These are phyloP conservation scores for Phaeosphaeriaceae sp. DNA, from an alignment of 2,329 filamentous ascomycete genomes.

Conservation along the genomic window DNA sequence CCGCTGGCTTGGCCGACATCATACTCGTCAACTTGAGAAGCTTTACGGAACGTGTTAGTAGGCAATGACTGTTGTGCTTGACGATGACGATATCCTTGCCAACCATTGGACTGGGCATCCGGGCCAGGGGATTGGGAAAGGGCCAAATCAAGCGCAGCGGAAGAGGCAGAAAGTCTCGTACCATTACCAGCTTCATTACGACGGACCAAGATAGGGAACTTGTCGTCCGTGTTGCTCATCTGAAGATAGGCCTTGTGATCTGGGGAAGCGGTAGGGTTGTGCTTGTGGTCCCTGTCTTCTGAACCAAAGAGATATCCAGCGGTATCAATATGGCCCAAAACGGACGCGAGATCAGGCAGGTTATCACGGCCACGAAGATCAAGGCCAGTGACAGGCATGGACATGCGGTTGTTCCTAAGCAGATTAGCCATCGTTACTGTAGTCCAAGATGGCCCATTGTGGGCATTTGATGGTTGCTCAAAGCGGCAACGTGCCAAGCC, in stretches of 20 bases:
- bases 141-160: slow-evolving; percentile 80
- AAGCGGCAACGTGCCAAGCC: background rate
- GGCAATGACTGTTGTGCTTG: slow-evolving; percentile 66
- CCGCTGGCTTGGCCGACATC: slow-evolving; percentile 45
- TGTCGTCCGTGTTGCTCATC: slow-evolving; percentile 77
- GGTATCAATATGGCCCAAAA: slow-evolving; percentile 83
- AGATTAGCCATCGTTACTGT: slow-evolving; percentile 14
- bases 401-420: slow-evolving; percentile 82
- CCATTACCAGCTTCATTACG: slow-evolving; percentile 63
- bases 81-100: slow-evolving; percentile 70
- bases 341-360: slow-evolving; percentile 52
- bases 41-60: slow-evolving; percentile 58
- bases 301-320: slow-evolving; percentile 84
- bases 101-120: slow-evolving; percentile 63
- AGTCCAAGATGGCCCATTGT: background rate
- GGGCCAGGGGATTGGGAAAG: slow-evolving; percentile 70
- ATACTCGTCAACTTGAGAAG: slow-evolving; percentile 44
- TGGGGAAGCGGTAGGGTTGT: slow-evolving; percentile 62
- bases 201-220: slow-evolving; percentile 83
- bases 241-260: slow-evolving; percentile 73
- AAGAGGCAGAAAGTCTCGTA: slow-evolving; percentile 77
- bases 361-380: slow-evolving; percentile 67
- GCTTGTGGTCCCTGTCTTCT: slow-evolving; percentile 61
- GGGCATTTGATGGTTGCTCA: slow-evolving; percentile 17
- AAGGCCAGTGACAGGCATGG: slow-evolving; percentile 83